Evolutionary conservation across 108 stramenopile genomes (phyloP).

Genomic region (Discostella stelligeroides): DNA sequence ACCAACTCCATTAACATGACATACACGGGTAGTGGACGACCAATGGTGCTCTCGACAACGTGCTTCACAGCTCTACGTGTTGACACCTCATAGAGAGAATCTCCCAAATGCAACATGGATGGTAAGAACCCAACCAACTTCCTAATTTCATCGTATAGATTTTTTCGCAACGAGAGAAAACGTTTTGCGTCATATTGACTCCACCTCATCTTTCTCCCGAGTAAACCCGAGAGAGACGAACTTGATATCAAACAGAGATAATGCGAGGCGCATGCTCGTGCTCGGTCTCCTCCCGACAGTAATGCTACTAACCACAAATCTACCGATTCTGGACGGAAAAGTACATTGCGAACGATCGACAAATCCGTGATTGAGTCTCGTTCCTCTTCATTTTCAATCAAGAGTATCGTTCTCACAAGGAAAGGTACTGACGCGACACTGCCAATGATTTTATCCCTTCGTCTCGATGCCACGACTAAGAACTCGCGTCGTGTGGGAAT

Average conservation of each 20-base stretch:
- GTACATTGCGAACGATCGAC: constrained; percentile 8
- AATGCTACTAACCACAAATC: constrained; percentile 11
- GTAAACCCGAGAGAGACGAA: constrained; percentile 15
- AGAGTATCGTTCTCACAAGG: constrained; percentile 23
- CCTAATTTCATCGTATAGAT: constrained; percentile 13
- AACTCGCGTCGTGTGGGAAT: constrained; percentile 21
- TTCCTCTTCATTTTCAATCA: constrained; percentile 5
- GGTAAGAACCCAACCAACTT: constrained; percentile 15
- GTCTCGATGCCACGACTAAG: constrained; percentile 10
- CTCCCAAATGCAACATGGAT: constrained; percentile 18
- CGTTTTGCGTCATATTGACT: constrained; percentile 7
- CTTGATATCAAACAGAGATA: constrained; percentile 25
- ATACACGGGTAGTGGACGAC: constrained; percentile 18
- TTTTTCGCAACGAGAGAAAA: constrained; percentile 2
- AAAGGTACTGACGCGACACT: constrained; percentile 25
- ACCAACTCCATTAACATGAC: constrained; percentile 16
- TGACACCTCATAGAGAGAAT: constrained; percentile 14
- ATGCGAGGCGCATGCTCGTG: constrained; percentile 1
- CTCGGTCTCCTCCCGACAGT: constrained; percentile 11
- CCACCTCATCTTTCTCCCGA: constrained; percentile 13
- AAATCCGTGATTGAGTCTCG: constrained; percentile 3
- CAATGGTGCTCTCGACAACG: constrained; percentile 13
- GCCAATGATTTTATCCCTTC: constrained; percentile 17
- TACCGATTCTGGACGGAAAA: constrained; percentile 13
- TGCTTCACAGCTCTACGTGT: constrained; percentile 24